Conservation (phyloP, 108 stramenopile species). For the Parietichytrium sp. region DNA sequence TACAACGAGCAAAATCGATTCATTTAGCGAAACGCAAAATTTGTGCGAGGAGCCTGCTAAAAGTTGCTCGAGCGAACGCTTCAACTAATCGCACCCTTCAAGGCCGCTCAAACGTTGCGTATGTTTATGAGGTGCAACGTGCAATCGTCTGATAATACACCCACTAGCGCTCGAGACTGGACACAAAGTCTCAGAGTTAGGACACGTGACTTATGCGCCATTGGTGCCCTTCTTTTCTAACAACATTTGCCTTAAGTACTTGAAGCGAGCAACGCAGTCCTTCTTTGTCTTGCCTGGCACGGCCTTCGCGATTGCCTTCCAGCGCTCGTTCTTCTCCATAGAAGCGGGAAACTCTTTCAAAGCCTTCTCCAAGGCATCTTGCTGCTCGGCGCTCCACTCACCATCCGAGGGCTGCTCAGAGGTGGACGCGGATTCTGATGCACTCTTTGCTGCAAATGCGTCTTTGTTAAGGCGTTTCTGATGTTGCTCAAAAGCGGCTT, state of each 20-base stretch:
- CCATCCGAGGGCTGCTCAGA: background rate
- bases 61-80: too few relatives aligned
- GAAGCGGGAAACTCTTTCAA: conserved; percentile 75
- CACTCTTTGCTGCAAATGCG: background rate
- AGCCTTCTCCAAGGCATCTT: conserved; percentile 78
- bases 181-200: too few relatives aligned
- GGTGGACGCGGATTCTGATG: background rate
- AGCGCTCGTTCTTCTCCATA: conserved; percentile 97
- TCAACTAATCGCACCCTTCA: too few relatives aligned
- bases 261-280: conserved; percentile 90
- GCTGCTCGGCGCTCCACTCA: conserved; percentile 86
- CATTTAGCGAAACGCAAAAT: too few relatives aligned
- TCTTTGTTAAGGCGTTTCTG: too few relatives aligned
- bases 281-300: conserved; percentile 89
- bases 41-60: too few relatives aligned
- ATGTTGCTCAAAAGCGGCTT: background rate
- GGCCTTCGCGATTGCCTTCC: conserved; percentile 79
- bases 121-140: too few relatives aligned
- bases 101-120: too few relatives aligned
- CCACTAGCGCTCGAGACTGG: too few relatives aligned
- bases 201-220: too few relatives aligned
- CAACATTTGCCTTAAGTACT: conserved; percentile 79
- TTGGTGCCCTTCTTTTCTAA: conserved; percentile 39
- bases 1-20: too few relatives aligned
- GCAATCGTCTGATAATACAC: too few relatives aligned